Evolutionary conservation across 2,329 filamentous ascomycete species (phyloP), one percentile per base, ranked within the genome.

Genomic region (Plectosphaerella sp.): DNA sequence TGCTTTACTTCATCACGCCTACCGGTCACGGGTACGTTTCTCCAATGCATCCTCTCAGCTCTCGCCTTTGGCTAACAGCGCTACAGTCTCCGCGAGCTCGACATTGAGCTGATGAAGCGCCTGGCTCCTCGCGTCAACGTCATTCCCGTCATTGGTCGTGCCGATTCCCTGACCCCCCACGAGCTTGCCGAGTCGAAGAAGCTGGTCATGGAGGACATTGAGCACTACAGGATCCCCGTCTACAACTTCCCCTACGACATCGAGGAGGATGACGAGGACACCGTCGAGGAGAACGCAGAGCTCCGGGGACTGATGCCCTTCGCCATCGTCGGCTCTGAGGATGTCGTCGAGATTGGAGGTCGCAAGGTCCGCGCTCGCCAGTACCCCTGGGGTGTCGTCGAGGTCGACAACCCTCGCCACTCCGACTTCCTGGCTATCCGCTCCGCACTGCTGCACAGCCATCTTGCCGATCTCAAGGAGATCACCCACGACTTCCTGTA

Each of bases 191-290:
- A 99, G 76, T 97, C 93, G 62, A 99, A 99, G 86, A 99, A 97
- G 82, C 84, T 99, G 57, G 92, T 99, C 67, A 99, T 99, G 94
- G 94, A 99, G 79, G 94, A 99, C 70, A 99, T 99, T 63, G 94
- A 99, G 77, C 94, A 99, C 76, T 99, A 99, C 80, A 89, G 94
- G 69, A 99, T 99, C 63, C 94, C 94, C 46, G 93, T 99, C 60
- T 99, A 99, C 84, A 99, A 99, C 83, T 99, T 99, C 81, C 94
- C 94, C 48, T 99, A 99, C 78, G 94, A 99, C 64, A 96, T 99
- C 56, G 94, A 99, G 75, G 94, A 99, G 79, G 94, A 99, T 64
- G 94, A 99, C 61, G 94, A 99, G 77, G 94, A 99, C 67, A 99
- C 94, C 1, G 93, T 99, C 18, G 94, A 99, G 76, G 94, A 99